Evolutionary conservation across 2,329 filamentous ascomycete species (phyloP).

Genomic region (Paraphoma sp.): DNA sequence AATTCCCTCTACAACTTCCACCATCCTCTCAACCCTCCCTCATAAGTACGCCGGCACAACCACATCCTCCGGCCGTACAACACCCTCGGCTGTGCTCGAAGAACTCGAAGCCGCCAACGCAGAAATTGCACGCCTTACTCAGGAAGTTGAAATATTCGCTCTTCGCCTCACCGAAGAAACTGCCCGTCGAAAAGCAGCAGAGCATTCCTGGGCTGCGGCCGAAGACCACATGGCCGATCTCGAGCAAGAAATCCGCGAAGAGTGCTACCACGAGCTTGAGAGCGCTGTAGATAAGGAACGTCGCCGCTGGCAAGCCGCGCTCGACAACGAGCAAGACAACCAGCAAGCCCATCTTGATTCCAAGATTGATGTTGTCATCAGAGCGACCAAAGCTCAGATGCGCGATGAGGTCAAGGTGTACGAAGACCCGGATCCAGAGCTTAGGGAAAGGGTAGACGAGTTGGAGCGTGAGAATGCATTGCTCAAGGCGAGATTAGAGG

Average conservation of each 20-base stretch:
- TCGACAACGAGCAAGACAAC: constrained; percentile 77
- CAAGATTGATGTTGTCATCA: constrained; percentile 78
- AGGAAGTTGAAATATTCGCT: constrained; percentile 78
- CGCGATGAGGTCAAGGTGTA: constrained; percentile 50
- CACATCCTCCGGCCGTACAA: constrained; percentile 54
- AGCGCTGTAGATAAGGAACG: constrained; percentile 75
- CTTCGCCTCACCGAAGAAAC: constrained; percentile 74
- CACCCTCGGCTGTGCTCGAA: constrained; percentile 55
- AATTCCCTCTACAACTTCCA: constrained; percentile 80
- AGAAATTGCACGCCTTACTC: constrained; percentile 79
- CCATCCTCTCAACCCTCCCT: constrained; percentile 58
- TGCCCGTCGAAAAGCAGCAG: constrained; percentile 72
- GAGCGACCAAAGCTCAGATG: constrained; percentile 55
- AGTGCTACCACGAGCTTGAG: constrained; percentile 89
- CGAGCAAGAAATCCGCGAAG: constrained; percentile 86
- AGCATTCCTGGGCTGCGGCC: constrained; percentile 73
- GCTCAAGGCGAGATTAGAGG: constrained; percentile 47
- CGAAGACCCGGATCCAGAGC: constrained; percentile 49
- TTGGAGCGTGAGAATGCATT: constrained; percentile 54
- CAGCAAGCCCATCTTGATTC: constrained; percentile 85
- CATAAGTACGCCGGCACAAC: constrained; percentile 42
- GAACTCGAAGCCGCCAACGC: constrained; percentile 83
- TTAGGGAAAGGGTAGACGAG: constrained; percentile 47
- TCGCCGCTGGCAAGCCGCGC: constrained; percentile 78
- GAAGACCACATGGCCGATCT: constrained; percentile 72